Evolutionary conservation across 1,284 basidiomycete genomes (phyloP), one percentile per base, ranked within the genome.

Genomic region (Apiotrichum porosum): DNA sequence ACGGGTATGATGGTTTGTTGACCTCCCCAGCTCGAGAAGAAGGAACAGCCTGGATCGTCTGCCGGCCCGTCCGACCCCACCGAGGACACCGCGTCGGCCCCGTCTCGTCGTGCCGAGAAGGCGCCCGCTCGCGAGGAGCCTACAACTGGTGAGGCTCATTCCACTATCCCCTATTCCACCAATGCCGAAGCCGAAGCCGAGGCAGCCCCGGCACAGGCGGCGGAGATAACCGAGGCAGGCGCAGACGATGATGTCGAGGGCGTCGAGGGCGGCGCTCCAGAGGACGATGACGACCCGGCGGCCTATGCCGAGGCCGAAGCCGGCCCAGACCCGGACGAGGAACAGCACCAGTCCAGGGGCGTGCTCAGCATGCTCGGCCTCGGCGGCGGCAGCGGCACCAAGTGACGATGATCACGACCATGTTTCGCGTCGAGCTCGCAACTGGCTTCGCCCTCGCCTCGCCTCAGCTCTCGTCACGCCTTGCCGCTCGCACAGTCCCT

Each of bases 71-170:
- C 46, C 6, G 54, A 52, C 23, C 45, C 49, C 15, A 23, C 22
- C 10, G 36, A 37, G 9, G 42, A 42, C 42, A 40, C 37, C 32
- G 44, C 38, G 34, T 17, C 32, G 46, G 33, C 45, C 41, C 46
- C 58, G 44, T 62, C 65, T 18, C 66, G 69, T 39, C 57, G 60
- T 32, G 68, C 71, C 56, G 71, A 68, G 49, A 73, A 73, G 61
- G 67, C 69, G 15, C 65, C 68, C 24, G 69, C 66, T 28, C 60
- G 63, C 39, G 65, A 67, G 42, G 62, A 67, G 55, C 61, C 66
- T 33, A 65, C 63, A 56, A 66, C 68, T 58, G 69, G 68, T 71
- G 66, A 71, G 68, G 64, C 50, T 36, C 22, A 22, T 13, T 23
- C 33, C 26, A 28, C 26, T 6, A 6, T 28, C 6, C 26, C 8